phyloP scores from a whole-genome alignment of 2,329 filamentous ascomycete species.

The Basipetospora chlamydospora region DNA sequence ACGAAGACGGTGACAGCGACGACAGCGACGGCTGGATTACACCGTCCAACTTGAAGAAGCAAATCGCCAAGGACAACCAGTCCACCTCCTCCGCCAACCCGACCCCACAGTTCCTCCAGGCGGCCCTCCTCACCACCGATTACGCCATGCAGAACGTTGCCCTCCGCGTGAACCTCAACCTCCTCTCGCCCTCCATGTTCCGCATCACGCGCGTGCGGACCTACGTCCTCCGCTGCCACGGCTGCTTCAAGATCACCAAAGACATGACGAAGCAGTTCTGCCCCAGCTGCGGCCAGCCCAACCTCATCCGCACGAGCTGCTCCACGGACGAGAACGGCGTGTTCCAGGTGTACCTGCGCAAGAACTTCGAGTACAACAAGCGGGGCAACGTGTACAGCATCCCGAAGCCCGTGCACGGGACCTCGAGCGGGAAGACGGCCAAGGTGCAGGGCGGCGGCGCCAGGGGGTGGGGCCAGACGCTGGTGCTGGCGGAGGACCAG shows the following conservation, averaged over 20 bases:
- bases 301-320: conserved; percentile 72
- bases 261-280: conserved; percentile 88
- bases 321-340: conserved; percentile 67
- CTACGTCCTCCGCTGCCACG: conserved; percentile 85
- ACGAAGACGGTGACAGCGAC: conserved; percentile 29
- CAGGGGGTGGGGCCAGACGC: conserved; percentile 68
- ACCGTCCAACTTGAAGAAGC: conserved; percentile 75
- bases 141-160: conserved; percentile 97
- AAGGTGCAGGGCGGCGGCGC: conserved; percentile 60
- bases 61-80: conserved; percentile 45
- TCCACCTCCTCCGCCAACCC: conserved; percentile 29
- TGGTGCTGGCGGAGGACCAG: conserved; percentile 89
- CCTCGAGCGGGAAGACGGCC: conserved; percentile 59
- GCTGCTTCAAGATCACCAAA: conserved; percentile 73
- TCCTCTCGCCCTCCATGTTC: conserved; percentile 64
- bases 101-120: conserved; percentile 56
- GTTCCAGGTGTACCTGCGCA: conserved; percentile 78
- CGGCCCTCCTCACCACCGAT: conserved; percentile 86
- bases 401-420: conserved; percentile 76
- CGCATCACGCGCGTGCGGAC: conserved; percentile 76
- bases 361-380: conserved; percentile 93
- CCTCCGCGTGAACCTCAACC: conserved; percentile 84
- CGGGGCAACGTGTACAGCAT: conserved; percentile 85
- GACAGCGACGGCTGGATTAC: conserved; percentile 83
- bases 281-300: conserved; percentile 74